These are phyloP conservation scores for Adiantum capillusveneris DNA, from an alignment of 75 land plant species.

Conservation along the genomic window DNA sequence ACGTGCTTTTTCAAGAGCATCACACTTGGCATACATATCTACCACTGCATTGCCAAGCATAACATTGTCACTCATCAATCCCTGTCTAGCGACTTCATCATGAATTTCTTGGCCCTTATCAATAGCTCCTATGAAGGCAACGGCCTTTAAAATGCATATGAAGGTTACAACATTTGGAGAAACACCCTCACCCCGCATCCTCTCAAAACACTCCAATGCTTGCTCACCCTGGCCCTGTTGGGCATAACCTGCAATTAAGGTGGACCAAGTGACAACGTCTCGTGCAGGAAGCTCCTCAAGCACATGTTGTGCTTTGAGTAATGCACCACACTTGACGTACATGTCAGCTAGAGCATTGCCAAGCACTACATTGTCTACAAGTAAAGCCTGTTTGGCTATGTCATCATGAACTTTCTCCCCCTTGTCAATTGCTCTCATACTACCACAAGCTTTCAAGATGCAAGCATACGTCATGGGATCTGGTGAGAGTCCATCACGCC, in stretches of 20 bases:
- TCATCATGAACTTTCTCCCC: slow-evolving; percentile 14
- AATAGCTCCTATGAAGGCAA: slow-evolving; percentile 14
- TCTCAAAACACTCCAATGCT: slow-evolving; percentile 16
- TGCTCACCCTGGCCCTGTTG: slow-evolving; percentile 11
- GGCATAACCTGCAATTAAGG: slow-evolving; percentile 18
- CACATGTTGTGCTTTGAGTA: slow-evolving; percentile 1
- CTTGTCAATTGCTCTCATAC: slow-evolving; percentile 21
- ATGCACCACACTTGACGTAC: slow-evolving; percentile 17
- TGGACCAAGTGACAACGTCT: no score
- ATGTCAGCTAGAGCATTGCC: slow-evolving; percentile 7
- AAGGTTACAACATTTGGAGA: slow-evolving; percentile 23
- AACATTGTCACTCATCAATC: slow-evolving; percentile 4
- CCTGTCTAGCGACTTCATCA: background rate
- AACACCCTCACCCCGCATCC: slow-evolving; percentile 14
- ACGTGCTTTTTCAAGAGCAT: slow-evolving; percentile 12
- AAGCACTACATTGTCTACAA: background rate
- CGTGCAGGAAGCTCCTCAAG: slow-evolving; percentile 4
- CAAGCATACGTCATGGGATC: background rate
- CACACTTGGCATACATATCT: slow-evolving; percentile 35
- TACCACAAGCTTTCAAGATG: slow-evolving; percentile 36
- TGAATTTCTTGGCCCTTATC: slow-evolving; percentile 18
- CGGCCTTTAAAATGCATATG: slow-evolving; percentile 18
- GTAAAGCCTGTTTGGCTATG: no score
- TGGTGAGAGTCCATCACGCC: background rate
- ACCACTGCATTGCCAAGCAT: slow-evolving; percentile 25